These are phyloP conservation scores for Zanthoxylum bungeanum DNA, from an alignment of 345 rosid genomes.

Conservation along the genomic window DNA sequence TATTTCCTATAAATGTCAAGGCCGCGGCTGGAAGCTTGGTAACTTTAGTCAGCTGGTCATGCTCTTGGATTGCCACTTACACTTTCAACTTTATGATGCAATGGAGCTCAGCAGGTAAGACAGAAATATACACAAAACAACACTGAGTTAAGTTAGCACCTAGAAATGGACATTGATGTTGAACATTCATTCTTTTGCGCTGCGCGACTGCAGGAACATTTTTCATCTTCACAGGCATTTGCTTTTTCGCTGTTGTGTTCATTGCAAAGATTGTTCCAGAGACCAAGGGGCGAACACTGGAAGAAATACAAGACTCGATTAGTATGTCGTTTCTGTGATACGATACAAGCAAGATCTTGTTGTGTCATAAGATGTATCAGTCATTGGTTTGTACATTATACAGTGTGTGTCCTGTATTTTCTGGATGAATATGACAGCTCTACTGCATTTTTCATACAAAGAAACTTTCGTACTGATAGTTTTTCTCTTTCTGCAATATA, in stretches of 20 bases:
- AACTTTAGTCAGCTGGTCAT: constrained; percentile 40
- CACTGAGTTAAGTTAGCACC: too few species aligned
- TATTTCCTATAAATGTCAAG: constrained; percentile 49
- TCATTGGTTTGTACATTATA: not conserved
- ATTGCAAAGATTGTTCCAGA: constrained; percentile 51
- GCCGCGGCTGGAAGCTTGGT: constrained; percentile 56
- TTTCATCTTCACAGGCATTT: constrained; percentile 37
- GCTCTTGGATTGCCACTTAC: constrained; percentile 44
- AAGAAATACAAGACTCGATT: constrained; percentile 45
- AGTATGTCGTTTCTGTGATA: constrained; percentile 16
- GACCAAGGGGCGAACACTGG: constrained; percentile 60
- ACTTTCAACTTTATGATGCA: constrained; percentile 44
- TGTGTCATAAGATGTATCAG: not conserved
- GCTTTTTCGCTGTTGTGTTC: constrained; percentile 28
- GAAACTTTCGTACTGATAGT: too few species aligned
- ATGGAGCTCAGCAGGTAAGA: constrained; percentile 50
- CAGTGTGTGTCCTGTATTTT: too few species aligned
- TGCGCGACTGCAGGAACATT: constrained; percentile 43
- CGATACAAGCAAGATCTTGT: not conserved
- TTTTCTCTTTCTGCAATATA: too few species aligned
- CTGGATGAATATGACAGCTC: too few species aligned
- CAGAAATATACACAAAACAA: not conserved
- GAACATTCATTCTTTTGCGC: not conserved
- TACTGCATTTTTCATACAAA: too few species aligned
- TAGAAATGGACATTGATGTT: not conserved